Percentiles rank a stretch among this genome's conserved stretches.
These are phyloP conservation scores for Triticum timopheevii DNA, from an alignment of 176 grass and related monocot genomes.

Conservation along the genomic window DNA sequence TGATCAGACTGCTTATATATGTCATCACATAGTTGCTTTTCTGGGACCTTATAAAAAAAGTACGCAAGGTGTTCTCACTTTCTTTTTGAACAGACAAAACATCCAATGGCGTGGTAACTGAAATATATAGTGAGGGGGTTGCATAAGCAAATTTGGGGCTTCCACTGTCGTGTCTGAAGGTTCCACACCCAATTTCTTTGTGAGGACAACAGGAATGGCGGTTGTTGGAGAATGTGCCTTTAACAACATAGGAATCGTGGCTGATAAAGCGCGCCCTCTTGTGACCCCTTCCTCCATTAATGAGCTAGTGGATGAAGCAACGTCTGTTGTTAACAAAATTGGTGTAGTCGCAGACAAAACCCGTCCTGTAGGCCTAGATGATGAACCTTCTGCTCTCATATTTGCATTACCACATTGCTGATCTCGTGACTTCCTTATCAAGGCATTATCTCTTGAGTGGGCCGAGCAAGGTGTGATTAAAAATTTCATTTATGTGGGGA, in stretches of 20 bases:
- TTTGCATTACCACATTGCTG: neutral
- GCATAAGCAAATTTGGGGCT: neutral
- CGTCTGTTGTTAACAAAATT: neutral
- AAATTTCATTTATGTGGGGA: neutral
- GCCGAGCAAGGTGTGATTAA: neutral
- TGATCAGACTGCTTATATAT: too few species aligned
- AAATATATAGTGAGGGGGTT: neutral
- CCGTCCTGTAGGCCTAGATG: neutral
- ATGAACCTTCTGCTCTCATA: neutral
- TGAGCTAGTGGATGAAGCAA: neutral
- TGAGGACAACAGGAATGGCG: too few species aligned
- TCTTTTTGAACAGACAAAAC: neutral
- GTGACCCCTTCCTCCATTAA: fast-evolving
- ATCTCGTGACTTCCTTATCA: neutral
- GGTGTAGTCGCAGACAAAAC: neutral
- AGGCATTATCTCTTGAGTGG: neutral
- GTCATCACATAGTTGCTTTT: neutral
- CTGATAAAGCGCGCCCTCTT: neutral
- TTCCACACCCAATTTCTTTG: neutral
- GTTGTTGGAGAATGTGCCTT: neutral
- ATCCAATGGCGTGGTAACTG: neutral
- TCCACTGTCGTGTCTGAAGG: neutral
- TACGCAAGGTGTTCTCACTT: neutral
- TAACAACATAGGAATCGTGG: neutral
- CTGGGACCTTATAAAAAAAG: neutral